Base-by-base conservation (phyloP, 495 filamentous ascomycete genomes). In the Penicillium ucsense region DNA sequence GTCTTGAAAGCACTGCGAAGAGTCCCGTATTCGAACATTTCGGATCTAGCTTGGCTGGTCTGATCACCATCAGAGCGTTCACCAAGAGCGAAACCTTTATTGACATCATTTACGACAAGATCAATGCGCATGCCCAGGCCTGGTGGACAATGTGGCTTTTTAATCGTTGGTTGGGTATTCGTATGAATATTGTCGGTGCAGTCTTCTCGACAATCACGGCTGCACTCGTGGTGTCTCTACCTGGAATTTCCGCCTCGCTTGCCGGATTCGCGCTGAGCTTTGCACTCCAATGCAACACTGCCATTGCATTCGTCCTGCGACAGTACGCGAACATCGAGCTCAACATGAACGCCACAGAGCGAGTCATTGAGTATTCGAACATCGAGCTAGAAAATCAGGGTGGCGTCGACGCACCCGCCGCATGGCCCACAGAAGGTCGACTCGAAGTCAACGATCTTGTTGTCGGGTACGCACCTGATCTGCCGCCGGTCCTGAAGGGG, bases 261-360 rank as follows among this genome's bases (percentile, higher is more conserved):
- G 88, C 88, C 7, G 88, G 88, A 1, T 94, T 94, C 50, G 86
- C 86, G 8, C 64, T 91, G 31, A 71, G 67, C 41, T 81, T 81
- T 55, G 73, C 77, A 0, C 45, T 79, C 41, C 71, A 78, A 36
- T 79, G 78, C 53, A 78, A 76, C 43, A 60, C 50, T 9, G 70
- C 74, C 0, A 63, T 80, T 29, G 64, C 66, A 0, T 66, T 66
- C 41, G 61, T 71, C 1, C 62, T 82, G 3, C 67, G 73, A n/a
- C 61, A 66, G 36, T 71, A 79, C 47, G 68, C 79, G 0, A 72
- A 71, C 42, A 59, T 79, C 6, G 88, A 94, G 52, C 68, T 92
- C 6, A 78, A 84, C 53, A 91, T 94, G 86, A 94, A 92, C 49
- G 79, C 86, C 12, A 81, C 83, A 0, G 88, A 94, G 67, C 73